Evolutionary conservation across 139 green algal species (phyloP), one percentile per base, ranked within the genome.

Genomic region (Parachlorella kessleri): DNA sequence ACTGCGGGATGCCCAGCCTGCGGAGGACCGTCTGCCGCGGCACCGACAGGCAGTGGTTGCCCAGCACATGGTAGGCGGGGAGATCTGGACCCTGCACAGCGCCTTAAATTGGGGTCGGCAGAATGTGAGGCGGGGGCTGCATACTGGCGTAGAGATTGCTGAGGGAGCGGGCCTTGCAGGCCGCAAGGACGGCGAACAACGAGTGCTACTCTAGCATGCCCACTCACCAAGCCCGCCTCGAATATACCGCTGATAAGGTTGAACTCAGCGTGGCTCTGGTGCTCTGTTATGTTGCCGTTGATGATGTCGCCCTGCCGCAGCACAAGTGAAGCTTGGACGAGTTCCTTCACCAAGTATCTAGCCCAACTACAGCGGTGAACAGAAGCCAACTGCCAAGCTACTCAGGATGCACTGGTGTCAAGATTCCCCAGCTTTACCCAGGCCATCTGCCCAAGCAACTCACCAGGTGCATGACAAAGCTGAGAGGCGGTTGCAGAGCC

Each of bases 241-340:
- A 87, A 68, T 30, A 84, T 81, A 54, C 9, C 18, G 10, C 73
- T 73, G 21, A 84, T 67, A 3, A 72, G 63, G 37, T 83, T 37
- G 6, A 88, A 78, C 35, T 88, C 78, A 24, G 53, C 39, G 1
- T 80, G 33, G 7, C 36, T 82, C 38, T 32, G 67, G 10, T 75
- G 40, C 39, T 72, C 66, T 3, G 64, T 42, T 3, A 55, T 83
- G 65, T 89, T 87, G 42, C 91, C 91, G 55, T 95, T 87, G 37
- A 95, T 86, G 26, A 92, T 92, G 80, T 95, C 91, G 14, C 91
- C 91, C 18, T 94, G 76, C 0, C 81, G 87, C 4, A 95, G 72
- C 21, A 92, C 66, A 85, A 87, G 9, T 54, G 68, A 30, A 91
- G 75, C 69, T n/a, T 28, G 37, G 28, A 8, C 39, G 14, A 64